Percentiles rank a stretch among this genome's conserved stretches.
Conservation (phyloP, 805 yeast species). For the Yarrowia hollandica region DNA sequence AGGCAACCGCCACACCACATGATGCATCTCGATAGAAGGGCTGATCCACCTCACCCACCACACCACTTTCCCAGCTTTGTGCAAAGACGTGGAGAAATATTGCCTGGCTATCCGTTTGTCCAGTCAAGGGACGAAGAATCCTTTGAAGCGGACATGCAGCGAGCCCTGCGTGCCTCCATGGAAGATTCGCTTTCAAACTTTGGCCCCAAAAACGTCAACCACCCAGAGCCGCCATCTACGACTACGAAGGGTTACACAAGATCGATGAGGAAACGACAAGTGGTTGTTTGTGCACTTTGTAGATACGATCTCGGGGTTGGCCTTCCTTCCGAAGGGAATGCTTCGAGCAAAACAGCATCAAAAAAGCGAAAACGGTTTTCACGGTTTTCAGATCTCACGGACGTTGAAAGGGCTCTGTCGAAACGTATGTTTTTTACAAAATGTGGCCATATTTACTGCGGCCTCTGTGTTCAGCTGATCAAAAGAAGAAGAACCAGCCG, state of each 20-base stretch:
- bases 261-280: slow-evolving; percentile 42
- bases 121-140: not conserved
- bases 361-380: not conserved
- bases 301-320: slow-evolving; percentile 75
- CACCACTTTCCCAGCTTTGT: too few relatives aligned
- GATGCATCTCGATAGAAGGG: too few relatives aligned
- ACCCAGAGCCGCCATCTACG: slow-evolving; percentile 7
- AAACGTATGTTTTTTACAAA: slow-evolving; percentile 61
- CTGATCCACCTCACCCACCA: too few relatives aligned
- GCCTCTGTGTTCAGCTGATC: slow-evolving; percentile 70
- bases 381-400: slow-evolving; percentile 43
- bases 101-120: not conserved
- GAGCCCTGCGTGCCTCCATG: not conserved
- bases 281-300: slow-evolving; percentile 64
- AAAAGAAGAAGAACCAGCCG: slow-evolving; percentile 43
- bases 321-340: not conserved
- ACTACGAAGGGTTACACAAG: slow-evolving; percentile 35
- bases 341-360: not conserved
- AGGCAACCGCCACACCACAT: not conserved
- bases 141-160: not conserved
- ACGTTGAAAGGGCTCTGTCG: slow-evolving; percentile 59
- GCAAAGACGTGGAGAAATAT: too few relatives aligned
- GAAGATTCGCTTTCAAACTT: not conserved
- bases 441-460: slow-evolving; percentile 89
- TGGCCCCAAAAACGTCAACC: slow-evolving; percentile 8